phyloP scores from a whole-genome alignment of 2,329 filamentous ascomycete species.

The Hypomyces rosellus region DNA sequence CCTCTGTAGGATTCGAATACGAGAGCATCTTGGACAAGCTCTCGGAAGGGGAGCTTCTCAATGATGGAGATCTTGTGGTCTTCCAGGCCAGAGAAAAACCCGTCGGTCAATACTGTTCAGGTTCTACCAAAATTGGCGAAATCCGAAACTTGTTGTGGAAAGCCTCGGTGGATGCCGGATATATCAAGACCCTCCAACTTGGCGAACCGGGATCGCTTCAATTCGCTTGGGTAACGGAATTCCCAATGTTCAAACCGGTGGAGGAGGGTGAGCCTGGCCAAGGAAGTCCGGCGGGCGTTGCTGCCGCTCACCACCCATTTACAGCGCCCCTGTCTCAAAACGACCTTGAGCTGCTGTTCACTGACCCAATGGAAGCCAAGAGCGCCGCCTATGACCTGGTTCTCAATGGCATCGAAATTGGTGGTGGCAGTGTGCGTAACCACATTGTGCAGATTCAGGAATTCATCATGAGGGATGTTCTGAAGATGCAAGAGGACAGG shows the following conservation, averaged over 20 bases:
- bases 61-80: slow-evolving; percentile 67
- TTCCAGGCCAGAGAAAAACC: slow-evolving; percentile 68
- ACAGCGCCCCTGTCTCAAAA: slow-evolving; percentile 69
- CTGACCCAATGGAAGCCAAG: slow-evolving; percentile 62
- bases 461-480: slow-evolving; percentile 74
- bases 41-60: slow-evolving; percentile 37
- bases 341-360: slow-evolving; percentile 70
- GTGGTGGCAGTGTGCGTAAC: slow-evolving; percentile 88
- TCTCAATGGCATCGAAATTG: slow-evolving; percentile 89
- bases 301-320: slow-evolving; percentile 91
- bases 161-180: slow-evolving; percentile 55
- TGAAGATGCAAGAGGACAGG: slow-evolving; percentile 67
- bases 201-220: slow-evolving; percentile 42
- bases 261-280: slow-evolving; percentile 64
- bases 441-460: slow-evolving; percentile 79
- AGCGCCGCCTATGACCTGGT: slow-evolving; percentile 96
- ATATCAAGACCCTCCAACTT: slow-evolving; percentile 40
- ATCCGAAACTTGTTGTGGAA: slow-evolving; percentile 66
- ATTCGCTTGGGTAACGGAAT: slow-evolving; percentile 83
- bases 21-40: slow-evolving; percentile 46
- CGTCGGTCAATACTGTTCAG: slow-evolving; percentile 48
- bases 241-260: slow-evolving; percentile 83
- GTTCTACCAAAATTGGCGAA: slow-evolving; percentile 66
- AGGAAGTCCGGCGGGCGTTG: slow-evolving; percentile 71
- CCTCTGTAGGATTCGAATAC: slow-evolving; percentile 62